phyloP scores from a whole-genome alignment of 352 stramenopile species.

The Aphanomyces astaci region DNA sequence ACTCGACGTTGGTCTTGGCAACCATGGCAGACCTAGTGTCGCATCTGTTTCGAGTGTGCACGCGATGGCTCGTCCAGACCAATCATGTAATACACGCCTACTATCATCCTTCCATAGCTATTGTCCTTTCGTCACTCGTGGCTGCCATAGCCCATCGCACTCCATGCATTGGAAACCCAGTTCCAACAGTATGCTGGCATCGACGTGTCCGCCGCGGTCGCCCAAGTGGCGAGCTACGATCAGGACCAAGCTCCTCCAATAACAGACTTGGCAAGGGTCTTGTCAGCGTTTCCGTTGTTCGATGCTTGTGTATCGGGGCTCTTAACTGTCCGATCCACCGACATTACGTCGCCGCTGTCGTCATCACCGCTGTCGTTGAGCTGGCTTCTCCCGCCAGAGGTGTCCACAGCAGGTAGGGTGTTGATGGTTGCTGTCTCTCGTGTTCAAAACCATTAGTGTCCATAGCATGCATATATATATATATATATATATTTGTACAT shows the following conservation, averaged over 20 bases:
- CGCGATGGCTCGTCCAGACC: neutral
- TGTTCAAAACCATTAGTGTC: too few species aligned
- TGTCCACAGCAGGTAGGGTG: too few species aligned
- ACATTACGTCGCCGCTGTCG: too few species aligned
- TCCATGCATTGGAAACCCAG: neutral
- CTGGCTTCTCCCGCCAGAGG: too few species aligned
- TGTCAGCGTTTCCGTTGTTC: neutral
- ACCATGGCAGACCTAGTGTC: neutral
- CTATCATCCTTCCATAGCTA: neutral
- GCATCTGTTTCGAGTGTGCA: conserved; percentile 18
- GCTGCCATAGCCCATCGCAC: too few species aligned
- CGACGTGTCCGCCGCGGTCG: neutral
- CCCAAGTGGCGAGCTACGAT: neutral
- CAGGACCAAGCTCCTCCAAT: neutral
- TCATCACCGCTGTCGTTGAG: too few species aligned
- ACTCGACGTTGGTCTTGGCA: neutral
- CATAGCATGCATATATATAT: too few species aligned
- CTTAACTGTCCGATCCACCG: too few species aligned
- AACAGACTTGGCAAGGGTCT: neutral
- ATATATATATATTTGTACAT: too few species aligned
- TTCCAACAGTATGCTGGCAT: neutral
- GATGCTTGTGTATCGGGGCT: neutral
- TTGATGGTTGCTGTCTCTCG: too few species aligned
- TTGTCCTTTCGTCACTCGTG: neutral
- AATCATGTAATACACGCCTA: conserved; percentile 12